Conservation (phyloP, 345 rosid species). For the Euclidium syriacum region DNA sequence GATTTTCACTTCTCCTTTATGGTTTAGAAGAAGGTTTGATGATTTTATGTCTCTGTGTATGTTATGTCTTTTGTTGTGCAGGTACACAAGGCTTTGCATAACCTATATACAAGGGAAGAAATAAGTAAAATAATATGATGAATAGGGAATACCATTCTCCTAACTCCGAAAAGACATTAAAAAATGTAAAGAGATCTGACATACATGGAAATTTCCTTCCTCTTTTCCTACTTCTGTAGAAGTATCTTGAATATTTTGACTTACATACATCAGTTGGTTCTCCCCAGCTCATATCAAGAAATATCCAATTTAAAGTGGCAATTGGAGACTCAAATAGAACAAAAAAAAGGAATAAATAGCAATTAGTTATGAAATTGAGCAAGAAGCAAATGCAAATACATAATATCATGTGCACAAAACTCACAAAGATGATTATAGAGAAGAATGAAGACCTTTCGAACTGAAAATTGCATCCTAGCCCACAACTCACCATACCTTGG, state of each 20-base stretch:
- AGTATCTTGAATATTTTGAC: too few relatives aligned
- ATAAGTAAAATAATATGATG: neutral
- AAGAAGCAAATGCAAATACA: slow-evolving; percentile 1
- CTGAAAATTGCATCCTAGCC: slow-evolving; percentile 78
- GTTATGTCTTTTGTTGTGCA: slow-evolving; percentile 80
- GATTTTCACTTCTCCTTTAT: slow-evolving; percentile 81
- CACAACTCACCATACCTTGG: too few relatives aligned
- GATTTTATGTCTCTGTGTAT: slow-evolving; percentile 90
- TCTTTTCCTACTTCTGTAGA: too few relatives aligned
- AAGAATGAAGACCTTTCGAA: slow-evolving; percentile 57
- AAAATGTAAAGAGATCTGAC: too few relatives aligned
- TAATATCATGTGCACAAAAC: slow-evolving; percentile 28
- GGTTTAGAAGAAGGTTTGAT: slow-evolving; percentile 78
- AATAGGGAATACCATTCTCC: neutral
- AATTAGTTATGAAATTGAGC: too few relatives aligned
- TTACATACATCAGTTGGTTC: too few relatives aligned
- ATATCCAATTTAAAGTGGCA: too few relatives aligned
- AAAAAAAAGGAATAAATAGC: too few relatives aligned
- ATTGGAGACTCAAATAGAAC: too few relatives aligned
- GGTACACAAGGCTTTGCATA: slow-evolving; percentile 69
- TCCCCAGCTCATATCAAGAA: too few relatives aligned
- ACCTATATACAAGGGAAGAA: slow-evolving; percentile 40
- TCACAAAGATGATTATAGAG: slow-evolving; percentile 38
- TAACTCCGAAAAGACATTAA: too few relatives aligned
- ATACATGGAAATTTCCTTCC: too few relatives aligned